Conservation (phyloP, 768 basidiomycete species). For the Mycena indigotica region DNA sequence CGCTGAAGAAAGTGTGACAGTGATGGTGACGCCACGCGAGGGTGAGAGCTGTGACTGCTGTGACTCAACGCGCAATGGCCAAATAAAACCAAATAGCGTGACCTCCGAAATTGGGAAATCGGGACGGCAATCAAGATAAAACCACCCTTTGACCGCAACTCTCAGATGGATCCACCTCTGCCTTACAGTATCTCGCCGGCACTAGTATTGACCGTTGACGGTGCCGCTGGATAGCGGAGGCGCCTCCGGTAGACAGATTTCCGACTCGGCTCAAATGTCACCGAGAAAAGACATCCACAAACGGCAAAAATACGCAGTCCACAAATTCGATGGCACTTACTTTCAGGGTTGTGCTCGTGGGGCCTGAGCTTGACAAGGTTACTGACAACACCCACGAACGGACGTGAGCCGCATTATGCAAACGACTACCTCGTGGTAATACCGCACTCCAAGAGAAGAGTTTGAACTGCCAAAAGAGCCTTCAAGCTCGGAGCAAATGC, state of each 20-base stretch:
- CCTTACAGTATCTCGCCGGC: too few relatives aligned
- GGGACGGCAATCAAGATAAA: neutral
- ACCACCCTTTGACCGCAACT: neutral
- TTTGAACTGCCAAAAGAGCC: slow-evolving; percentile 16
- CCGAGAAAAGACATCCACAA: slow-evolving; percentile 1
- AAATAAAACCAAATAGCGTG: slow-evolving; percentile 1
- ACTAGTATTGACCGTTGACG: slow-evolving; percentile 5
- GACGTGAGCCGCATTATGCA: slow-evolving; percentile 15
- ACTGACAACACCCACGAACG: slow-evolving; percentile 7
- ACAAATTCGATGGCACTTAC: neutral
- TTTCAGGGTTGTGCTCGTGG: neutral
- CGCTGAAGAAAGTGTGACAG: neutral
- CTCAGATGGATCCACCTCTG: neutral
- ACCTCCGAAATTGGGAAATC: too few relatives aligned
- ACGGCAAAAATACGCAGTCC: slow-evolving; percentile 1
- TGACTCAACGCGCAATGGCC: neutral
- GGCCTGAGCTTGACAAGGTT: slow-evolving; percentile 2
- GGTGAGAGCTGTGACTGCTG: neutral
- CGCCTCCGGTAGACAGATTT: slow-evolving; percentile 20
- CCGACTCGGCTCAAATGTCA: slow-evolving; percentile 13
- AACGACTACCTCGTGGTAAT: slow-evolving; percentile 13
- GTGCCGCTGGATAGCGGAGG: slow-evolving; percentile 21
- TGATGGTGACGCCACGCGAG: too few relatives aligned
- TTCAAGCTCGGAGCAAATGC: slow-evolving; percentile 19
- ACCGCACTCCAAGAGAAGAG: slow-evolving; percentile 12